A percentile compares a stretch with the other conserved stretches of the same genome.
These are phyloP conservation scores for Monilinia laxa DNA, from an alignment of 2,329 filamentous ascomycete species.

Conservation along the genomic window DNA sequence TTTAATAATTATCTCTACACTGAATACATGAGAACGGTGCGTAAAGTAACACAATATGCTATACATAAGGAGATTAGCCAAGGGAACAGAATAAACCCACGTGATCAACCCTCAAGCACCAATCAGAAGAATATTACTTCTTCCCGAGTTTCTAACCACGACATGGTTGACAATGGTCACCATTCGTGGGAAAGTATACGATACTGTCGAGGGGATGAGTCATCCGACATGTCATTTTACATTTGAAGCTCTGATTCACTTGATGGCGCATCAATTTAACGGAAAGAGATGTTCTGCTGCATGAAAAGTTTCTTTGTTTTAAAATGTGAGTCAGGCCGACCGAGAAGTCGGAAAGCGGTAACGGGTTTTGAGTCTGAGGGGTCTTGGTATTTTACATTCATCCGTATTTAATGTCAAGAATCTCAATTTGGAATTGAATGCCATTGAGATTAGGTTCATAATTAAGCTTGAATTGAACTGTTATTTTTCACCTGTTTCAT, in stretches of 20 bases:
- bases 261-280: background rate
- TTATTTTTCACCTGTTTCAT: background rate
- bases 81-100: background rate
- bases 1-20: too few relatives aligned
- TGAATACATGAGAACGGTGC: background rate
- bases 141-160: background rate
- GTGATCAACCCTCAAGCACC: background rate
- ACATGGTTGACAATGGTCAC: background rate
- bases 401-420: background rate
- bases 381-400: background rate
- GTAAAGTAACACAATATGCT: too few relatives aligned
- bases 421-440: background rate
- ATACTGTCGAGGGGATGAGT: background rate
- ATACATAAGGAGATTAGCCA: too few relatives aligned
- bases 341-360: background rate
- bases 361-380: background rate
- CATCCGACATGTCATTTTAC: background rate
- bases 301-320: background rate
- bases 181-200: background rate
- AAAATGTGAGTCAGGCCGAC: slow-evolving; percentile 15
- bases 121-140: background rate
- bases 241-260: background rate
- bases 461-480: background rate
- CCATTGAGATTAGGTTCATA: background rate
- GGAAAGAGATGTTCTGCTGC: background rate